A percentile compares a stretch with the other conserved stretches of the same genome.
These are phyloP conservation scores for Beta macrorhiza DNA, from an alignment of 179 eudicot genomes.

Conservation along the genomic window DNA sequence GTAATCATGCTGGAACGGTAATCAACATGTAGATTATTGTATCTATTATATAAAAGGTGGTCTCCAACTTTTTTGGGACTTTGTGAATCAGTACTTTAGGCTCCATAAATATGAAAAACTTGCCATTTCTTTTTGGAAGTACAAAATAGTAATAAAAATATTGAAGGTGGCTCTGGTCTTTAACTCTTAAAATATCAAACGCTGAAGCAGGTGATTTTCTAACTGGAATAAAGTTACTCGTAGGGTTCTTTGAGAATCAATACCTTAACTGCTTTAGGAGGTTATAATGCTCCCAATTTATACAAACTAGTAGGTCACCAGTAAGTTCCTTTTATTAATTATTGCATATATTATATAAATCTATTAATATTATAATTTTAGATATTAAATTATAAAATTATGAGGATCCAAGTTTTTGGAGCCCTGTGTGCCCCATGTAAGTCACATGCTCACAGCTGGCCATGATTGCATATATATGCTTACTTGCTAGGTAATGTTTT, in stretches of 20 bases:
- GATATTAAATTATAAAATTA: no score
- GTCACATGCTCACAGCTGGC: background rate
- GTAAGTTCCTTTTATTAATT: background rate
- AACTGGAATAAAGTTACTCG: background rate
- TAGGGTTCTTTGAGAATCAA: background rate
- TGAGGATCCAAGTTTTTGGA: background rate
- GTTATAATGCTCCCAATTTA: background rate
- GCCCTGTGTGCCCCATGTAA: background rate
- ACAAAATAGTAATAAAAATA: no score
- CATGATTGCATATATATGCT: background rate
- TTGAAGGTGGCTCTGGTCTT: background rate
- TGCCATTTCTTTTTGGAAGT: background rate
- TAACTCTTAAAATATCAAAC: no score
- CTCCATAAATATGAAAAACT: background rate
- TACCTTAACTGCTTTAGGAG: background rate
- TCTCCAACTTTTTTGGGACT: background rate
- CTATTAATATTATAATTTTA: background rate
- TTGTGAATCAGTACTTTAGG: background rate
- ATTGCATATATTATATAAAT: background rate
- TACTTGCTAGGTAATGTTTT: constrained; percentile 15
- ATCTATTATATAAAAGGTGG: background rate
- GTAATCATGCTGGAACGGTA: constrained; percentile 31
- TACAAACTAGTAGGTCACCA: background rate
- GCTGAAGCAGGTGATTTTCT: no score
- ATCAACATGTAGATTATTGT: background rate